These are phyloP conservation scores for Nidula niveotomentosa DNA, from an alignment of 1,284 basidiomycete genomes.

Conservation along the genomic window DNA sequence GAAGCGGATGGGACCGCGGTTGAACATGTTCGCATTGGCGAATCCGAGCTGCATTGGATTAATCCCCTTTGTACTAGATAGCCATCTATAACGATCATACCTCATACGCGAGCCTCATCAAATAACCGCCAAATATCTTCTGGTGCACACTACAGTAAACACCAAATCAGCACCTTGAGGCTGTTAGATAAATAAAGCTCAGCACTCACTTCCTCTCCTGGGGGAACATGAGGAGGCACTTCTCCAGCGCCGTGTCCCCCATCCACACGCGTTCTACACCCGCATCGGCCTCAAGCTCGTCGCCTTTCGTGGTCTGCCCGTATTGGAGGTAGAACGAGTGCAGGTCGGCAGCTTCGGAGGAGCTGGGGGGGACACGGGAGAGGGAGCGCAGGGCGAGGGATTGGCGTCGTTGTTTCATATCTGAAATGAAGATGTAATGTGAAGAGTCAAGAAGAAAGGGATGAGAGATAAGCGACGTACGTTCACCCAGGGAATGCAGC, in stretches of 20 bases:
- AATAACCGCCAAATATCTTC: constrained; percentile 72
- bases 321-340: constrained; percentile 68
- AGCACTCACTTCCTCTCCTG: constrained; percentile 76
- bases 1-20: constrained; percentile 68
- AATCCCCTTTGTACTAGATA: too few relatives aligned
- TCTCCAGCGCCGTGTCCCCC: constrained; percentile 64
- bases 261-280: constrained; percentile 58
- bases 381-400: constrained; percentile 56
- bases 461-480: constrained; percentile 32
- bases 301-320: constrained; percentile 36
- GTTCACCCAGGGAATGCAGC: constrained; percentile 68
- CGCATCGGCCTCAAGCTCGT: constrained; percentile 18
- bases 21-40: constrained; percentile 71
- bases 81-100: constrained; percentile 22
- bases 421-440: constrained; percentile 14
- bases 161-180: not conserved
- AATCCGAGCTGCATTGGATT: constrained; percentile 60
- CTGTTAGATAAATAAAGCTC: not conserved
- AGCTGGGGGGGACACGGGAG: constrained; percentile 70
- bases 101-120: constrained; percentile 68
- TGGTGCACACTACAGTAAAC: constrained; percentile 55
- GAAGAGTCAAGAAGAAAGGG: not conserved
- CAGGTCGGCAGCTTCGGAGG: constrained; percentile 63
- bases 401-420: constrained; percentile 54
- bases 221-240: constrained; percentile 81